Evolutionary conservation across 1,284 basidiomycete genomes (phyloP), one percentile per base, ranked within the genome.

Genomic region (Fomitiporia mediterranea): DNA sequence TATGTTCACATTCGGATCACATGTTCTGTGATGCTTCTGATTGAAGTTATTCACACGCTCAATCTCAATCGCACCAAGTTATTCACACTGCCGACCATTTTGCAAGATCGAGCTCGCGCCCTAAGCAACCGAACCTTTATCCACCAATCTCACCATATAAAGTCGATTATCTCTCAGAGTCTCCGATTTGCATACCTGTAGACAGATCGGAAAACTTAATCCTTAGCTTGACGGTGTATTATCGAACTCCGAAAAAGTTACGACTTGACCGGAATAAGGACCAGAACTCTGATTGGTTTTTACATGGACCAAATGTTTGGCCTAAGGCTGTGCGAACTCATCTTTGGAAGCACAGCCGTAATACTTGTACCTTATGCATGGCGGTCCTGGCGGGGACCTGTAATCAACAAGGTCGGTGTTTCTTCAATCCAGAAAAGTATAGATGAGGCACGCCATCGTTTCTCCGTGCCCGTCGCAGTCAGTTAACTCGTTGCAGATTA

Each of bases 321-420:
- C 15, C 42, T 25, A 28, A 17, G 39, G 53, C 40, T 39, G 19
- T n/a, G n/a, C n/a, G n/a, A n/a, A n/a, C n/a, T 52, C 28, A 34
- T 28, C 15, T n/a, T n/a, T n/a, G n/a, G 60, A 43, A 32, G 38
- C 32, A 35, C 30, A 32, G 21, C 39, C n/a, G 38, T 37, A 25
- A n/a, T 57, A 89, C 91, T 94, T 40, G 78, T 94, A n/a, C 19
- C 94, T 93, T 68, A 70, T 94, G 42, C 91, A 93, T 63, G 91
- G 90, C 59, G 88, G 87, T 8, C 89, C 89, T n/a, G 90, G 89
- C 15, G 84, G 85, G 6, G 89, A 88, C n/a, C 2, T 75, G 72
- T 55, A 79, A 84, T 65, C 67, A 74, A 1, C 74, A 75, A 55
- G 91, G 94, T 71, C 79, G 89, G 53, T 73, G 74, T 11, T 93